Base-by-base conservation (phyloP, 495 filamentous ascomycete genomes). In the Collariella sp. region DNA sequence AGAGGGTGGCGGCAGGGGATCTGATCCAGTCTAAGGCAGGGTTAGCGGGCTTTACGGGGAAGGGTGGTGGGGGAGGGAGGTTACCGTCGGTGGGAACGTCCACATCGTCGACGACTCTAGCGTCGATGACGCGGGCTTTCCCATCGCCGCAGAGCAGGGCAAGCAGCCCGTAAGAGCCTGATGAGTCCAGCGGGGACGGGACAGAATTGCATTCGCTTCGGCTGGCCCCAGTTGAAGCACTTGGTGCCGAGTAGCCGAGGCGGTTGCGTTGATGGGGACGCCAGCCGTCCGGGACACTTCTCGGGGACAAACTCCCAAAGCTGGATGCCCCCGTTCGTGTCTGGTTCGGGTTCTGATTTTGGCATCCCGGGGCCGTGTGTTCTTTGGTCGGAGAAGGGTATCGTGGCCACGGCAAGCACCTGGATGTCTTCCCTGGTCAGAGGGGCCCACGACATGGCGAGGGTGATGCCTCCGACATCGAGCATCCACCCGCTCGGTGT, bases 401-500 rank as follows among this genome's bases (percentile, higher is more conserved):
- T 62, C n/a, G 71, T 58, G 13, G 74, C 65, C 34, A 78, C 62
- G 6, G 72, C 74, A 20, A 78, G 65, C 44, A 76, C 46, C 60
- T 78, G 75, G 16, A 59, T 52, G 23, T 59, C 53, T 18, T 60
- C 52, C 22, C 58, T 53, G 38, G 60, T 43, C n/a, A 64, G 46
- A 3, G 73, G 72, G 3, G 69, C 72, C 75, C 75, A 78, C 12
- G 57, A 67, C 57, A 76, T 63, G 12, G 68, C 67, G 23, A 75
- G 60, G 11, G 70, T 65, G 26, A 76, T 68, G 44, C 74, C 72
- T 22, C 71, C 74, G 5, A 71, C 66, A 52, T 78, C 67, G 40
- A 78, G 52, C 50, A 75, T 62, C 72, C 72, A 76, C 10, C 74
- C 72, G 11, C 49, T 62, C 12, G 63, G 49, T 18, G 43, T 54